A percentile compares a stretch with the other conserved stretches of the same genome.
phyloP scores from a whole-genome alignment of 441 rosid genomes.

The Jatropha podagrica region DNA sequence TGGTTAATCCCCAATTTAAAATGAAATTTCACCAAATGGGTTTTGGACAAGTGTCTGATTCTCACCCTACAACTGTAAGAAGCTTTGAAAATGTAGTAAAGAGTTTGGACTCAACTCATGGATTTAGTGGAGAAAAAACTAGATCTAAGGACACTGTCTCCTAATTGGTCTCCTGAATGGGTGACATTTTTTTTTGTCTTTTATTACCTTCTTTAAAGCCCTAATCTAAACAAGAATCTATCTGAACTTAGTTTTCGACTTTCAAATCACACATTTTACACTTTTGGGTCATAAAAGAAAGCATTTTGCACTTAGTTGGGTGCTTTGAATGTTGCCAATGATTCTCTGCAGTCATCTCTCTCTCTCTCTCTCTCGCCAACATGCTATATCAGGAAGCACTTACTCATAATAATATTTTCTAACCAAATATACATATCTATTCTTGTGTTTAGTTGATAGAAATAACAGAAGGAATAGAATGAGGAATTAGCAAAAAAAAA shows the following conservation, averaged over 20 bases:
- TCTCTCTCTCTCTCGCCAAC: neutral
- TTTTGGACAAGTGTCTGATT: conserved; percentile 30
- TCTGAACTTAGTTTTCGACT: conserved; percentile 8
- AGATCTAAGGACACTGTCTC: conserved; percentile 26
- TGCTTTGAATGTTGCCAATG: conserved; percentile 34
- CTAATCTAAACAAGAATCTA: conserved; percentile 22
- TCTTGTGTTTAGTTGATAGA: too few species aligned
- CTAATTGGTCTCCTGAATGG: conserved; percentile 49
- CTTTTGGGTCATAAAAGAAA: conserved; percentile 27
- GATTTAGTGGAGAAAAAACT: too few species aligned
- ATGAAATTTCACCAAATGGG: conserved; percentile 26
- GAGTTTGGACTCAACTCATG: too few species aligned
- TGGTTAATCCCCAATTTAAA: conserved; percentile 26
- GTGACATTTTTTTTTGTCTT: conserved; percentile 37
- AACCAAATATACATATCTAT: neutral
- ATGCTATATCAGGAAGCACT: neutral
- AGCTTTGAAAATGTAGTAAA: conserved; percentile 13
- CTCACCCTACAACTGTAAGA: conserved; percentile 10
- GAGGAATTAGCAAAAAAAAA: too few species aligned
- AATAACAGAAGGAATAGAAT: too few species aligned
- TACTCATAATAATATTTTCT: neutral
- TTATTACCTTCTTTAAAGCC: conserved; percentile 6
- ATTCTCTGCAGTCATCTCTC: neutral
- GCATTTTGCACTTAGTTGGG: conserved; percentile 18
- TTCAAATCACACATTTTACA: conserved; percentile 30